Evolutionary conservation across 345 rosid genomes (phyloP), one percentile per base, ranked within the genome.

Genomic region (Gossypium mustelinum): DNA sequence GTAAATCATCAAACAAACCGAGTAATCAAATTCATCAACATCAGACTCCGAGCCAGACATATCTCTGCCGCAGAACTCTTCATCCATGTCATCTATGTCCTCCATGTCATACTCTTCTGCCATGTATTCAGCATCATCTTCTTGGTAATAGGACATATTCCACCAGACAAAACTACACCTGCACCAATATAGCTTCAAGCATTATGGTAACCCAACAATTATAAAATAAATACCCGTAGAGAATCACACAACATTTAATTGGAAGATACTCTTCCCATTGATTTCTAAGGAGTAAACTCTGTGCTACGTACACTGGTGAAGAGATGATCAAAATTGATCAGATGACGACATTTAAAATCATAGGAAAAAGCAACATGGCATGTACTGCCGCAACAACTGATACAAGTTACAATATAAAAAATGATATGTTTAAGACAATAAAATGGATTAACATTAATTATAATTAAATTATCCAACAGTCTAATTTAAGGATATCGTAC

Each of bases 31-130:
- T 66, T 89, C 94, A 71, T 89, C 94, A 47, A 79, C 85, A 73
- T 88, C 97, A 9, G 94, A 88, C 73, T 92, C 94, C 4, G 90
- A 86, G 25, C 78, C 89, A 45, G 76, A 89, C 70, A 81, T 76
- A 63, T 86, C 87, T 61, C 82, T 76, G 61, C 83, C 86, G 13
- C 52, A 82, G 65, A 86, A 85, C 73, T 87, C 87, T 68, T 85
- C 85, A 60, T 88, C 85, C 89, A 86, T 77, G 43, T 85, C 91
- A 70, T 89, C 91, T 2, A 87, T 81, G 72, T 85, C 92, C 73
- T 84, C 94, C 86, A 84, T 85, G 71, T 86, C 93, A 65, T 85
- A 84, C 43, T 88, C 97, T 43, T 87, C 92, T 9, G 87, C 90
- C 79, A 83, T 82, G 73, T 88, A 81, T 73, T 92, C 91, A 47